Evolutionary conservation across 75 land plant species (phyloP).

Genomic region (Picea glauca): DNA sequence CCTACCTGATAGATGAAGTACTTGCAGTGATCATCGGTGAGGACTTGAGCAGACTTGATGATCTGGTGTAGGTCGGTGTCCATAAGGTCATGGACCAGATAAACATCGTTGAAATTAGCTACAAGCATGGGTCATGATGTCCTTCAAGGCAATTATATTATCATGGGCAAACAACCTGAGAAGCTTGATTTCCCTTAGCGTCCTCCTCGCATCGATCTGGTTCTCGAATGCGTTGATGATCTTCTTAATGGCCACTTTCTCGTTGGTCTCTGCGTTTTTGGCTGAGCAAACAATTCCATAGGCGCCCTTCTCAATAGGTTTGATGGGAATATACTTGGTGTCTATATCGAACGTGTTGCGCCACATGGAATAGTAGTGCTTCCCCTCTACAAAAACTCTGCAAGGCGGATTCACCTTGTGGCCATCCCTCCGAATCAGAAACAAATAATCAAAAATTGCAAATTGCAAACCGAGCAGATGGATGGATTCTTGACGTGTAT

Average conservation of each 20-base stretch:
- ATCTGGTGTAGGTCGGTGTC: slow-evolving; percentile 64
- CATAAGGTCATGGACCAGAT: slow-evolving; percentile 56
- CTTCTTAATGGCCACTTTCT: slow-evolving; percentile 77
- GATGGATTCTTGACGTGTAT: too few species aligned
- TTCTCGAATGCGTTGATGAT: slow-evolving; percentile 74
- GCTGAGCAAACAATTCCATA: too few species aligned
- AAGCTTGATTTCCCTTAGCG: slow-evolving; percentile 67
- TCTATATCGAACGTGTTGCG: too few species aligned
- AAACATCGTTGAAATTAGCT: slow-evolving; percentile 52
- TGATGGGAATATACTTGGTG: too few species aligned
- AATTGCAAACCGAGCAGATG: too few species aligned
- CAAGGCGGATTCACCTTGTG: too few species aligned
- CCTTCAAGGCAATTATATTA: slow-evolving; percentile 71
- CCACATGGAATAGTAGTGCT: too few species aligned
- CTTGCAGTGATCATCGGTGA: slow-evolving; percentile 66
- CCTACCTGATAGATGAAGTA: slow-evolving; percentile 55
- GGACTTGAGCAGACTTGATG: slow-evolving; percentile 58
- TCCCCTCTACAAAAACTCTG: too few species aligned
- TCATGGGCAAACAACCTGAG: slow-evolving; percentile 60
- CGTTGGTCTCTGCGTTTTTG: slow-evolving; percentile 34
- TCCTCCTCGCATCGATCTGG: slow-evolving; percentile 63
- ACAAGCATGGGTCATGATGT: slow-evolving; percentile 65
- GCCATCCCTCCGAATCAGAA: too few species aligned
- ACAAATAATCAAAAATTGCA: too few species aligned
- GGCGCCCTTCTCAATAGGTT: too few species aligned